Evolutionary conservation across 441 rosid species (phyloP).

Genomic region (Dalechampia spathulata): DNA sequence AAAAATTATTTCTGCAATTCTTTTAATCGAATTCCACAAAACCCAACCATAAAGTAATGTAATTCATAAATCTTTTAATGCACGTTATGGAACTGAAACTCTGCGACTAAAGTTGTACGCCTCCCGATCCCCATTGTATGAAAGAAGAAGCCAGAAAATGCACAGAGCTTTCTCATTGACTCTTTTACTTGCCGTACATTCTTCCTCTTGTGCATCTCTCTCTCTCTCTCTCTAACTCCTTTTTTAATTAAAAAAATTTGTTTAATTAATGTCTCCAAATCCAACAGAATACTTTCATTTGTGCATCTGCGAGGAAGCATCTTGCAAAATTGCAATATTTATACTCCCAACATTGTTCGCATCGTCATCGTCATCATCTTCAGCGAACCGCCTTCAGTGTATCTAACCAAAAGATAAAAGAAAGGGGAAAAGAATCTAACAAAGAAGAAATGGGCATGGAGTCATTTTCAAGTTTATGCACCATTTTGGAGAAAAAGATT

Average conservation of each 20-base stretch:
- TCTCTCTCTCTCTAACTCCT: slow-evolving; percentile 14
- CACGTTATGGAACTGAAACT: slow-evolving; percentile 22
- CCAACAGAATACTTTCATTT: slow-evolving; percentile 22
- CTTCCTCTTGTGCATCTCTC: slow-evolving; percentile 14
- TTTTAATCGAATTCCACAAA: too few species aligned
- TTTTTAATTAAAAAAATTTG: background rate
- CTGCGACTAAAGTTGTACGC: slow-evolving; percentile 33
- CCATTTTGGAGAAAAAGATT: slow-evolving; percentile 16
- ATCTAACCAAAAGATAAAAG: background rate
- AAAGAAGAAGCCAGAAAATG: slow-evolving; percentile 25
- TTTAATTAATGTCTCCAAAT: background rate
- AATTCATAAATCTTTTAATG: slow-evolving; percentile 5
- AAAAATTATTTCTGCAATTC: too few species aligned
- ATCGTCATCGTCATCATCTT: slow-evolving; percentile 18
- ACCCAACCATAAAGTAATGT: too few species aligned
- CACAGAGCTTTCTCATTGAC: slow-evolving; percentile 43
- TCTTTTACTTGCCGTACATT: slow-evolving; percentile 32
- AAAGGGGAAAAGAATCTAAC: slow-evolving; percentile 10
- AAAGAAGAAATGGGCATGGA: slow-evolving; percentile 6
- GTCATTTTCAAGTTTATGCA: too few species aligned
- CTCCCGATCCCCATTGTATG: slow-evolving; percentile 20
- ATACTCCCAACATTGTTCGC: slow-evolving; percentile 24
- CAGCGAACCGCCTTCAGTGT: slow-evolving; percentile 11
- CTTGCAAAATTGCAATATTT: slow-evolving; percentile 26
- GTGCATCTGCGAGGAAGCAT: slow-evolving; percentile 42